Evolutionary conservation across 2,329 filamentous ascomycete species (phyloP), one percentile per base, ranked within the genome.

Genomic region (Cyphellophora europaea): DNA sequence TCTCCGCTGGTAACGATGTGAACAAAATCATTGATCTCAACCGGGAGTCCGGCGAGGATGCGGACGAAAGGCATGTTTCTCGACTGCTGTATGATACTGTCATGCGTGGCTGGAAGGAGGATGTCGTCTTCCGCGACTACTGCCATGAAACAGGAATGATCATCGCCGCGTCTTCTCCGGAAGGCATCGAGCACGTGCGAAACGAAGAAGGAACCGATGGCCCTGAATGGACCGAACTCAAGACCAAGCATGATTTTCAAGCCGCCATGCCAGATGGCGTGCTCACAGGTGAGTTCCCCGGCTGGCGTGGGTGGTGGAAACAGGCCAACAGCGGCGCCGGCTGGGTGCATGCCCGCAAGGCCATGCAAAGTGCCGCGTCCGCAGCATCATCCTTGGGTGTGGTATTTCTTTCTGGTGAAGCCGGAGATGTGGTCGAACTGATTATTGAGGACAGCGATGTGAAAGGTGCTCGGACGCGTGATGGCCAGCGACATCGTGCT

Each of bases 271-370:
- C 69, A 1, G 38, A 59, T 6, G 68, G 69, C 3, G 60, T 72
- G 0, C 48, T 67, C 32, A 62, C 59, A 6, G 63, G 65, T 10
- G 44, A 56, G 2, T 65, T 66, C 35, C 53, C 61, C 0, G 55
- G 54, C 5, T 67, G 65, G 64, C 52, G 52, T 44, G 66, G 62
- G 5, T 63, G 59, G 47, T 57, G 50, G 43, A 59, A 59, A 42
- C 49, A 53, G n/a, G n/a, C n/a, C n/a, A n/a, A n/a, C n/a, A 49
- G 53, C 13, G 58, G 60, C 11, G 67, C 67, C 3, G 71, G 71
- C 5, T 75, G 70, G 69, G 66, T 72, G 2, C 66, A 67, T 43
- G 69, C 72, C 3, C 55, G 61, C 10, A 67, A 67, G 21, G 66
- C 67, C 0, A 51, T 74, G 38, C 40, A 59, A 27, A 61, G 65